Conservation (phyloP, 75 land plant species). For the Gnetum montanum region DNA sequence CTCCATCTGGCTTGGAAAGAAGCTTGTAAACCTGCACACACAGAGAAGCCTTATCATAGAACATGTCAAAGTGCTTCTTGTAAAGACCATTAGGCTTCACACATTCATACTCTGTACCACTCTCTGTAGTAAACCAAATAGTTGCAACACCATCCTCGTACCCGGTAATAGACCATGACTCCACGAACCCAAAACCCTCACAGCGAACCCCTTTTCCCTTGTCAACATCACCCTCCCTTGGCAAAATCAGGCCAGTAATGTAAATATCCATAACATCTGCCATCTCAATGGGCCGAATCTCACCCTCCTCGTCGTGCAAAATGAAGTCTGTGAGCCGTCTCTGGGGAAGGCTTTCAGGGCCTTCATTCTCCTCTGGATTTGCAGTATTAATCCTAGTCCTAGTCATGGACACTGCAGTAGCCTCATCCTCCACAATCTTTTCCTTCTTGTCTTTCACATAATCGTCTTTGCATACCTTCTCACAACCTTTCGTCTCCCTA, state of each 20-base stretch:
- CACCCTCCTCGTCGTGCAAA: slow-evolving; percentile 64
- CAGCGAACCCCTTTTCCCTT: slow-evolving; percentile 61
- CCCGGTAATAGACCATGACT: slow-evolving; percentile 71
- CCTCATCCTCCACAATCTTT: slow-evolving; percentile 37
- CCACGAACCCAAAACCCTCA: slow-evolving; percentile 76
- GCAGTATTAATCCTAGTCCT: slow-evolving; percentile 13
- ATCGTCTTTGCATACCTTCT: slow-evolving; percentile 27
- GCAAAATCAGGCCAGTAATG: slow-evolving; percentile 59
- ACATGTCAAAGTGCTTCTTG: slow-evolving; percentile 49
- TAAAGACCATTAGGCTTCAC: slow-evolving; percentile 59
- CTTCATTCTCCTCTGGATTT: not conserved
- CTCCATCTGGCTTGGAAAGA: slow-evolving; percentile 57
- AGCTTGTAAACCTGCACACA: slow-evolving; percentile 68
- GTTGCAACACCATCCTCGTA: slow-evolving; percentile 71
- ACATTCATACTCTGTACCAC: slow-evolving; percentile 64
- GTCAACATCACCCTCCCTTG: slow-evolving; percentile 21
- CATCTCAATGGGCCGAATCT: slow-evolving; percentile 53
- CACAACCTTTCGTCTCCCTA: slow-evolving; percentile 36
- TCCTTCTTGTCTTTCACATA: slow-evolving; percentile 33
- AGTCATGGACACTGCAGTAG: slow-evolving; percentile 38
- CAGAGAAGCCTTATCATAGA: slow-evolving; percentile 57
- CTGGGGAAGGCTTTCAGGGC: slow-evolving; percentile 7
- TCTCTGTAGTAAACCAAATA: slow-evolving; percentile 56
- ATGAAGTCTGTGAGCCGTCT: slow-evolving; percentile 56
- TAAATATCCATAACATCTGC: slow-evolving; percentile 48